Evolutionary conservation across 2,329 filamentous ascomycete species (phyloP).

Genomic region (Aspergillus quadrilineatus): DNA sequence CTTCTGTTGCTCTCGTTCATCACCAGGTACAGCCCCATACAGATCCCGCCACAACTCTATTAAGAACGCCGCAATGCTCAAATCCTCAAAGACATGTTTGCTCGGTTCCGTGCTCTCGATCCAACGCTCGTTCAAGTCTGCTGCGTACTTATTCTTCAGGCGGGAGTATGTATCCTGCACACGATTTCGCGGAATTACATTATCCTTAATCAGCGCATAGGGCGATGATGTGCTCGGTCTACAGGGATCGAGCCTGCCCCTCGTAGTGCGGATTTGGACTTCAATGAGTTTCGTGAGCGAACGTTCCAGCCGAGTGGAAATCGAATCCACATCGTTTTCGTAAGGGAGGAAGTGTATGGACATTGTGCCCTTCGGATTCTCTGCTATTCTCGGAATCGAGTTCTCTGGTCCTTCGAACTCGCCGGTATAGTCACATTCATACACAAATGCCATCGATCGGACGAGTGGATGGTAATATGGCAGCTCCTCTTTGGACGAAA

Average conservation of each 20-base stretch:
- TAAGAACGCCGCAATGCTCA: slow-evolving; percentile 86
- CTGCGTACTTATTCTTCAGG: slow-evolving; percentile 78
- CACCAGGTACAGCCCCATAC: slow-evolving; percentile 54
- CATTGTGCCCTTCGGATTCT: slow-evolving; percentile 36
- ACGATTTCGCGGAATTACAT: slow-evolving; percentile 70
- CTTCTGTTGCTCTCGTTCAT: slow-evolving; percentile 15
- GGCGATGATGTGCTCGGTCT: slow-evolving; percentile 66
- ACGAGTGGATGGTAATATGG: slow-evolving; percentile 89
- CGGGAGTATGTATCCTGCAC: slow-evolving; percentile 80
- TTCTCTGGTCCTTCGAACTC: neutral
- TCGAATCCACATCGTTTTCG: slow-evolving; percentile 29
- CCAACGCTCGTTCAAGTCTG: slow-evolving; percentile 70
- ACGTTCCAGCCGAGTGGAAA: slow-evolving; percentile 40
- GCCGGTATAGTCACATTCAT: slow-evolving; percentile 46
- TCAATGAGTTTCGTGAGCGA: slow-evolving; percentile 39
- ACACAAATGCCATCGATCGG: slow-evolving; percentile 70
- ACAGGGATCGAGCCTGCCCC: slow-evolving; percentile 20
- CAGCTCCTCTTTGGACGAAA: slow-evolving; percentile 58
- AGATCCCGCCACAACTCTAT: slow-evolving; percentile 88
- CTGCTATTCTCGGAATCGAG: slow-evolving; percentile 9
- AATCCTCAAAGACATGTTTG: slow-evolving; percentile 94
- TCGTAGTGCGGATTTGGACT: slow-evolving; percentile 39
- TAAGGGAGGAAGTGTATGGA: slow-evolving; percentile 56
- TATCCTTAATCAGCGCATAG: slow-evolving; percentile 68
- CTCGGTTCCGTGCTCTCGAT: slow-evolving; percentile 79